A percentile compares a stretch with the other conserved stretches of the same genome.
Evolutionary conservation across 2,329 filamentous ascomycete species (phyloP).

Genomic region (Blastomyces emzantsi): DNA sequence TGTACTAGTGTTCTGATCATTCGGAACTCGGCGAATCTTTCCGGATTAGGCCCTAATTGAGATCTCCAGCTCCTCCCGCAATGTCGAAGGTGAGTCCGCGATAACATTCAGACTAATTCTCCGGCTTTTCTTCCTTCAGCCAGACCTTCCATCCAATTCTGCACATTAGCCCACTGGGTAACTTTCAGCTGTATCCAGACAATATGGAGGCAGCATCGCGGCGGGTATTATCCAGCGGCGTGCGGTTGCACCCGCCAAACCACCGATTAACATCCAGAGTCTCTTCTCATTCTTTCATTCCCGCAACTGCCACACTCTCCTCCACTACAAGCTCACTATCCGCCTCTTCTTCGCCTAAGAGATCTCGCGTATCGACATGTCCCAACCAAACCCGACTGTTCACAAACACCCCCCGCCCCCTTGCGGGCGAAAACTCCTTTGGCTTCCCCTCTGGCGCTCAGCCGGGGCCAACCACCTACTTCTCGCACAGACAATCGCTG

Average conservation of each 20-base stretch:
- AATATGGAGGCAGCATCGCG: conserved; percentile 32
- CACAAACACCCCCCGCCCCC: conserved; percentile 23
- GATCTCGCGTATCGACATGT: conserved; percentile 14
- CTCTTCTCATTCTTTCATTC: neutral
- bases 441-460: conserved; percentile 26
- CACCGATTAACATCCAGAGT: conserved; percentile 6
- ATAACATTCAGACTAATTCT: neutral
- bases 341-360: conserved; percentile 17
- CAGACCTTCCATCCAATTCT: neutral
- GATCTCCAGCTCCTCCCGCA: neutral
- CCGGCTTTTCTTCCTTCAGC: neutral
- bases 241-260: conserved; percentile 23
- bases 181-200: neutral
- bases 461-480: conserved; percentile 59
- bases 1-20: neutral
- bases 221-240: conserved; percentile 24
- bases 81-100: neutral
- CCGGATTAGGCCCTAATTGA: neutral
- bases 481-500: conserved; percentile 55
- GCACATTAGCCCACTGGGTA: neutral
- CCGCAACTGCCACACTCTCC: neutral
- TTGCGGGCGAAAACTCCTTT: conserved; percentile 29
- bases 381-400: conserved; percentile 18
- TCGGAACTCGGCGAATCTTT: neutral
- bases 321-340: conserved; percentile 19